Evolutionary conservation across 768 basidiomycete genomes (phyloP).

Genomic region (Lactarius trivialis): DNA sequence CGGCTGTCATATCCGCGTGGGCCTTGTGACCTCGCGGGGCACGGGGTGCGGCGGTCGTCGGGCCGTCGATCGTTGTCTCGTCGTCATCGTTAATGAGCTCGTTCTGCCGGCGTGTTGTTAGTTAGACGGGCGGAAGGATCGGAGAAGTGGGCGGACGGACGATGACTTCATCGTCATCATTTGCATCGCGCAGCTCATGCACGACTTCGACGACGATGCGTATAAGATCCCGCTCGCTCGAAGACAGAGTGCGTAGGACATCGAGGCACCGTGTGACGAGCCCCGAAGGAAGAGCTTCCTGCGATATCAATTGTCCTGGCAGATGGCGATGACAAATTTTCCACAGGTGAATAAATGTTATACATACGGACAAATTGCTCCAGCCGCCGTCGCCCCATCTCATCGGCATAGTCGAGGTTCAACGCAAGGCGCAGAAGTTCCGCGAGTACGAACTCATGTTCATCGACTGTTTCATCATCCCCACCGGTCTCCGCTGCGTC

Average conservation of each 20-base stretch:
- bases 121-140: background rate
- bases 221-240: conserved; percentile 78
- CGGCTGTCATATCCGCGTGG: conserved; percentile 43
- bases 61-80: conserved; percentile 32
- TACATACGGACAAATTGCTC: conserved; percentile 74
- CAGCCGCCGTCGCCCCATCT: conserved; percentile 85
- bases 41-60: conserved; percentile 22
- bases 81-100: conserved; percentile 29
- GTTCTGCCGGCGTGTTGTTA: conserved; percentile 17
- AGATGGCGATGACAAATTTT: background rate
- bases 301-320: conserved; percentile 74
- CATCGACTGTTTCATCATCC: conserved; percentile 35
- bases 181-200: conserved; percentile 63
- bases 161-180: conserved; percentile 34
- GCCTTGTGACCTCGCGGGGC: conserved; percentile 30
- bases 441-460: conserved; percentile 62
- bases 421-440: conserved; percentile 78
- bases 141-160: background rate
- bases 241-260: conserved; percentile 64
- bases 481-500: conserved; percentile 32
- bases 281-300: conserved; percentile 58
- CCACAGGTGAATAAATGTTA: background rate
- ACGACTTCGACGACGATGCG: conserved; percentile 85
- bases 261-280: conserved; percentile 76
- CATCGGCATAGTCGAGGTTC: conserved; percentile 85